phyloP scores from a whole-genome alignment of 106 monocot species.

The Dendrobium chrysotoxum region DNA sequence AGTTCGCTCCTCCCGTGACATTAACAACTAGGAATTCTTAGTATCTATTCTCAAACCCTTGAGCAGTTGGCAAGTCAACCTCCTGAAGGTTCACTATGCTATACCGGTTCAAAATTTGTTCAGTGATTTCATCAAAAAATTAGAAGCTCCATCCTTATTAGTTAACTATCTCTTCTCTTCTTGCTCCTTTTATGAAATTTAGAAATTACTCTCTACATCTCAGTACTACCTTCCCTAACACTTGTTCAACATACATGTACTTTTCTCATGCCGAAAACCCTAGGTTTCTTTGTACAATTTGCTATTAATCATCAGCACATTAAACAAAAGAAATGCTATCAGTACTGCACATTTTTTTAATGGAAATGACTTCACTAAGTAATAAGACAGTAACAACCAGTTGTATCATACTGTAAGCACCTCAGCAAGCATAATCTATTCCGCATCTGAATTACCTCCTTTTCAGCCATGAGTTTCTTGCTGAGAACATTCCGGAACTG shows the following conservation, averaged over 20 bases:
- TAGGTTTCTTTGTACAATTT: neutral
- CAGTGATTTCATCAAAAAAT: no score
- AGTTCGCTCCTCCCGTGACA: no score
- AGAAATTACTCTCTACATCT: neutral
- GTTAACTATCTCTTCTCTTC: no score
- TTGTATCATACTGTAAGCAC: neutral
- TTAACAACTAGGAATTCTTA: no score
- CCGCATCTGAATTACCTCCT: slow-evolving; percentile 46
- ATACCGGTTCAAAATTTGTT: no score
- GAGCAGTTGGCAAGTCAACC: no score
- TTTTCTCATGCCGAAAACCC: neutral
- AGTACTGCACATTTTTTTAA: neutral
- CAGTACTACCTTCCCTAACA: neutral
- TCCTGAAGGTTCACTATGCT: no score
- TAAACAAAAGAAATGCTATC: neutral
- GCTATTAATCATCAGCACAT: neutral
- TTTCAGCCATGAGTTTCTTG: slow-evolving; percentile 83
- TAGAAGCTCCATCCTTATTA: no score
- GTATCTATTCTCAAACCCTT: no score
- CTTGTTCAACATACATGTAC: neutral
- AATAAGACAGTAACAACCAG: neutral
- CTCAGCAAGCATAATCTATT: neutral
- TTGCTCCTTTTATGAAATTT: no score
- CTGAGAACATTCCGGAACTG: slow-evolving; percentile 89
- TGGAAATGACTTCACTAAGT: neutral